Conservation (phyloP, 495 filamentous ascomycete genomes). For the Parachaetomium inaequale region DNA sequence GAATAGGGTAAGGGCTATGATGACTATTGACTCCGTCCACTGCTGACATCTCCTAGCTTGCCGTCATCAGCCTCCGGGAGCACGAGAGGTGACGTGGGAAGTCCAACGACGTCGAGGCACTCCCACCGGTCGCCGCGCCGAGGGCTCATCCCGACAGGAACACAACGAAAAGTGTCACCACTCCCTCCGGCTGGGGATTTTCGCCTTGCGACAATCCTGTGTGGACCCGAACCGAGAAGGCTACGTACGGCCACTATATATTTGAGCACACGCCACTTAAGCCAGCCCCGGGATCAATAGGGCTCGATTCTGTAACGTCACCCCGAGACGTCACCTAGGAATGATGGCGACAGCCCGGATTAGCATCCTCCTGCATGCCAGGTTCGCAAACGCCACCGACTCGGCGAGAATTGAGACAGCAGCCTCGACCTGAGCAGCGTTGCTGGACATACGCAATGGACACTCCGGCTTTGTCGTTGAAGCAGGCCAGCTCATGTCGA, state of each 20-base stretch:
- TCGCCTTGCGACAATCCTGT: no score
- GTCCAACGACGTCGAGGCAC: neutral
- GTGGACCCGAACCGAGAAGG: no score
- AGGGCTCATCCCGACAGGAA: neutral
- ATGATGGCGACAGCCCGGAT: neutral
- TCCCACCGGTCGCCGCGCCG: neutral
- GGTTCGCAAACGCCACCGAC: neutral
- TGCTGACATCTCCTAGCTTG: constrained; percentile 19
- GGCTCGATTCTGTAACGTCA: no score
- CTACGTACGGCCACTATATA: no score
- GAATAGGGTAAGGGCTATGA: constrained; percentile 23
- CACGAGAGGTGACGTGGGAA: neutral
- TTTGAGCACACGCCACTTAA: no score
- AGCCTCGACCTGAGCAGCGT: neutral
- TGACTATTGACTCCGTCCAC: neutral
- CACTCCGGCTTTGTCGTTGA: neutral
- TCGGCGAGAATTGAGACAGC: neutral
- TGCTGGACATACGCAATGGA: no score
- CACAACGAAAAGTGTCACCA: neutral
- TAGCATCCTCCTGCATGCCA: neutral
- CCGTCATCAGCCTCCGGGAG: constrained; percentile 47
- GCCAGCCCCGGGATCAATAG: no score
- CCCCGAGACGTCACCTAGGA: neutral
- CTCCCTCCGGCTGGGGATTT: no score
- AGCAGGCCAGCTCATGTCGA: neutral